Base-by-base conservation (phyloP, 495 filamentous ascomycete species). In the Hypoxylon intermedium region DNA sequence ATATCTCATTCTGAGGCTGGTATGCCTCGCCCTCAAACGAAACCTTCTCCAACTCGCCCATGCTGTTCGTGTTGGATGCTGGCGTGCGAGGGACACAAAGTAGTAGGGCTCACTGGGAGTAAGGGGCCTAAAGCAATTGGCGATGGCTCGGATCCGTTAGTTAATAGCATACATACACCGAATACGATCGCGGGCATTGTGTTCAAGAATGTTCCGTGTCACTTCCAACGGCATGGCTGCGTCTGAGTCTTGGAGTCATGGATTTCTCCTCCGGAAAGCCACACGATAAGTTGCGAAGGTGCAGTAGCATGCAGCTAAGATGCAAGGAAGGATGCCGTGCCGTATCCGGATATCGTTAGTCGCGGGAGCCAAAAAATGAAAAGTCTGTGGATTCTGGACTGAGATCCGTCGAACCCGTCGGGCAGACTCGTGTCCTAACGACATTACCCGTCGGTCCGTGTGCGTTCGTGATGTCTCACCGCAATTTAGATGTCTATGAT, bases 1-100 rank as follows among this genome's bases (percentile, higher is more conserved):
- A 67, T 46, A 58, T 51, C 33, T 60, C 53, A n/a, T 34, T 60
- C 9, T 68, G 65, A 9, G 58, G 57, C 36, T 57, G 57, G 38
- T 65, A 67, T 9, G 65, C 33, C 13, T 56, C 59, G 0, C 53
- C 49, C 13, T 44, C 24, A 34, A 63, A 72, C 2, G 51, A 9
- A 16, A 53, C 18, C 30, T 55, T 9, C 9, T 48, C 30, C 13
- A 41, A 34, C 23, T 42, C 24, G 4, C 9, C 75, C 75, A 63
- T 78, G 63, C 38, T 82, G 73, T 43, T 62, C 42, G 12, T 70
- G 72, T 48, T 83, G 81, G 1, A 13, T 36, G 30, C 2, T 9
- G 30, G 2, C 6, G 2, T 33, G 9, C 2, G 2, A 33, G 9
- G 1, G 2, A 33, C 9, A 13, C 33, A 36, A 36, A 13, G n/a